Evolutionary conservation across 345 rosid genomes (phyloP).

Genomic region (Toxicodendron radicans): DNA sequence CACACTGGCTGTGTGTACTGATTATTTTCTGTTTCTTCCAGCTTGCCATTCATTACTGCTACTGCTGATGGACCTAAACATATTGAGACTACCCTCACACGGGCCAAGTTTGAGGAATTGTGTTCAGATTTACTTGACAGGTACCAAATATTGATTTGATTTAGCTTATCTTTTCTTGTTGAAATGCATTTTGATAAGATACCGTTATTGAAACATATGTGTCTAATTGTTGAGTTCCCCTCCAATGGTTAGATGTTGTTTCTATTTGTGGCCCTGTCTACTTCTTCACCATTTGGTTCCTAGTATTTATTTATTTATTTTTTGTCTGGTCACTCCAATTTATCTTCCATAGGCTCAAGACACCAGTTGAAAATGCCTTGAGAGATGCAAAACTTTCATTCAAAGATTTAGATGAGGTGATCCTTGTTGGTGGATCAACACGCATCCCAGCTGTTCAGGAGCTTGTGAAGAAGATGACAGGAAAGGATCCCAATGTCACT

Average conservation of each 20-base stretch:
- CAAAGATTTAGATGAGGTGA: conserved; percentile 87
- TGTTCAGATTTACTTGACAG: conserved; percentile 52
- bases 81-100: conserved; percentile 56
- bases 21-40: conserved; percentile 21
- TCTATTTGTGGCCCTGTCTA: not conserved
- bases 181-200: not conserved
- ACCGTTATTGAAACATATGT: no score
- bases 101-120: conserved; percentile 60
- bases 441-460: conserved; percentile 94
- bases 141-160: not conserved
- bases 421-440: conserved; percentile 96
- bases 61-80: conserved; percentile 97
- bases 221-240: not conserved
- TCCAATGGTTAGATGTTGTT: not conserved
- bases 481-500: conserved; percentile 92
- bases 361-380: conserved; percentile 79
- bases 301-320: not conserved
- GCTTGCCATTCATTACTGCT: conserved; percentile 98
- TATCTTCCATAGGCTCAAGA: conserved; percentile 54
- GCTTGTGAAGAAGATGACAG: conserved; percentile 80
- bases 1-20: not conserved
- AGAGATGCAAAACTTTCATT: conserved; percentile 87
- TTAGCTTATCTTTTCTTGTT: no score
- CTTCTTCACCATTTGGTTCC: not conserved
- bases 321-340: not conserved